phyloP scores from a whole-genome alignment of 1,284 basidiomycete genomes.

The Irpex sp. region DNA sequence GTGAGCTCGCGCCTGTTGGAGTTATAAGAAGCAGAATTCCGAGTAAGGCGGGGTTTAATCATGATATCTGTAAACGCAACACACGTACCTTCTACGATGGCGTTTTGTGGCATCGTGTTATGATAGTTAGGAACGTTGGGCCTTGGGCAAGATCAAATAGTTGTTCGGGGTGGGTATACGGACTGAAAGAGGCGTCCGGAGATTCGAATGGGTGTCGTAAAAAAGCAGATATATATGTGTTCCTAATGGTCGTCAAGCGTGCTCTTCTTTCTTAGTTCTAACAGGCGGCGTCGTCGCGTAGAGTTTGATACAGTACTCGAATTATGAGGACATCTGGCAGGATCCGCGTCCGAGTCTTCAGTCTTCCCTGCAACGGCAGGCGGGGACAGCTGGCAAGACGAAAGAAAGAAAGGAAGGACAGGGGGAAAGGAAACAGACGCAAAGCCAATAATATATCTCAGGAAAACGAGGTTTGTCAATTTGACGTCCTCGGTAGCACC shows the following conservation, averaged over 20 bases:
- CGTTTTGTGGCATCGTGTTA: conserved; percentile 1
- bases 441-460: conserved; percentile 10
- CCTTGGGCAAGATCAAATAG: background rate
- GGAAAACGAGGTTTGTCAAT: conserved; percentile 3
- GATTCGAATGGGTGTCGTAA: background rate
- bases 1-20: conserved; percentile 4
- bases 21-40: background rate
- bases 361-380: background rate
- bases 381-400: conserved; percentile 2
- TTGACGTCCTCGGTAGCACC: conserved; percentile 1
- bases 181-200: background rate
- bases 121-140: background rate
- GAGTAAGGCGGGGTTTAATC: background rate
- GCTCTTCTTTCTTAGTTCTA: background rate
- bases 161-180: background rate
- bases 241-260: background rate
- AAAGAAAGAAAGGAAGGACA: conserved; percentile 9
- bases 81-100: conserved; percentile 9
- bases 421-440: conserved; percentile 7
- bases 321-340: background rate
- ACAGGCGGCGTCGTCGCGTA: background rate
- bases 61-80: background rate
- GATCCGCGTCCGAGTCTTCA: background rate
- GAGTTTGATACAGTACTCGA: background rate
- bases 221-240: background rate